These are phyloP conservation scores for Mrakia hoshinonis DNA, from an alignment of 768 basidiomycete species.

Conservation along the genomic window DNA sequence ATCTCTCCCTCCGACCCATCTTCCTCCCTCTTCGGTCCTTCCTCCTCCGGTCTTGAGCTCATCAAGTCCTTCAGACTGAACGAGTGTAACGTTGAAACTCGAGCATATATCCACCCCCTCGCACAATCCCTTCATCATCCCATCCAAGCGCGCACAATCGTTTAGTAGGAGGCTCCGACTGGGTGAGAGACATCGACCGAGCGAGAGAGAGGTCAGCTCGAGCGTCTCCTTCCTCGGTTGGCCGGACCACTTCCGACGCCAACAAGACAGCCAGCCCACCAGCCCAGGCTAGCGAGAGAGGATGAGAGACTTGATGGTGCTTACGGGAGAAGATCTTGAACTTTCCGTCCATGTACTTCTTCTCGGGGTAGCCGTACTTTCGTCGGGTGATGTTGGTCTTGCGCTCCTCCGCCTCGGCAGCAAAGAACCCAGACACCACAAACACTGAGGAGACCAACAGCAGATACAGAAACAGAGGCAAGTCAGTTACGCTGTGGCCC, in stretches of 20 bases:
- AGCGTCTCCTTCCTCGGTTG: neutral
- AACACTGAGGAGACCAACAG: neutral
- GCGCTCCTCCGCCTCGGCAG: neutral
- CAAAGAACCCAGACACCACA: neutral
- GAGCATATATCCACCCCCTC: neutral
- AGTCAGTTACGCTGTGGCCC: too few relatives aligned
- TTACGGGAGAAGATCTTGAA: constrained; percentile 12
- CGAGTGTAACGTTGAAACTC: too few relatives aligned
- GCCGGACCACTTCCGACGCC: neutral
- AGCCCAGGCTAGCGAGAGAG: neutral
- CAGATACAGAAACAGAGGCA: neutral
- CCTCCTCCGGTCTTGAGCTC: too few relatives aligned
- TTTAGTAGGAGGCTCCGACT: neutral
- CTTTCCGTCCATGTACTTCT: constrained; percentile 17
- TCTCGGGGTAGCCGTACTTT: constrained; percentile 3
- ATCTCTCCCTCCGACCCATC: too few relatives aligned
- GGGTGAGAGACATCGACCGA: neutral
- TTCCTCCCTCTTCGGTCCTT: too few relatives aligned
- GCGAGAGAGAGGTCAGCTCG: neutral
- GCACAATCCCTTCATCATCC: neutral
- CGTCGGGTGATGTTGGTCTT: constrained; percentile 8
- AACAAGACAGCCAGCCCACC: neutral
- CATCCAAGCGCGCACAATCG: neutral
- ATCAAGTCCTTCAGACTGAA: too few relatives aligned
- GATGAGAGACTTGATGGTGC: too few relatives aligned